Base-by-base conservation (phyloP, 2,329 filamentous ascomycete species). In the Xylariaceae sp. region DNA sequence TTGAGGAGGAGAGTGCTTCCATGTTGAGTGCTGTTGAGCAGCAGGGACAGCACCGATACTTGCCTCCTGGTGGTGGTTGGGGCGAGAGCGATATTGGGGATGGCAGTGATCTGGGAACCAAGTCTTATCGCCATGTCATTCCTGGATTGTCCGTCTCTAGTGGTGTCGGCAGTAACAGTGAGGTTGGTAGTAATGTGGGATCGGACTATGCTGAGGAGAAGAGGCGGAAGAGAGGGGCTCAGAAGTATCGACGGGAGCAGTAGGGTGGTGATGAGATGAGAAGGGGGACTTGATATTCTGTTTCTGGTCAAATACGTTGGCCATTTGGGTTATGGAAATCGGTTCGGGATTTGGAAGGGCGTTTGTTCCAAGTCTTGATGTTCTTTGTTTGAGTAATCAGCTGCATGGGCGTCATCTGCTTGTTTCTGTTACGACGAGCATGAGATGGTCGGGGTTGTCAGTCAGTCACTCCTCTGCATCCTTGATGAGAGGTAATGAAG, bases 81-180 rank as follows among this genome's bases (percentile, higher is more conserved):
- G 19, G 42, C 42, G 67, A 69, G 48, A 75, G 72, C 61, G 72
- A 73, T 49, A 64, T 62, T 51, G 68, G 58, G 39, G 62, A 64
- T 3, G 66, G 66, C 40, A 75, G 74, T 61, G 78, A 82, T 2
- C 57, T 76, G 9, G 80, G 80, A 30, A 81, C 77, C 57, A 82
- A 81, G 72, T 74, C 77, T 35, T 82, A 83, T 60, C 71, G 71
- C 56, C 77, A 81, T 57, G 66, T 75, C 35, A 77, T 81, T 62
- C 79, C 80, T 2, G 78, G 79, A 55, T 62, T 80, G 56, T 70
- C 70, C 52, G 58, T 56, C 11, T 60, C 57, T 45, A 58, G 66
- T 45, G 68, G 60, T 52, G 42, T 38, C 7, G 45, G 43, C n/a
- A 45, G 39, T 15, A 42, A 48, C 33, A 45, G 38, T 14, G 44